Evolutionary conservation across 768 basidiomycete species (phyloP), one percentile per base, ranked within the genome.

Genomic region (Lactarius indigo): DNA sequence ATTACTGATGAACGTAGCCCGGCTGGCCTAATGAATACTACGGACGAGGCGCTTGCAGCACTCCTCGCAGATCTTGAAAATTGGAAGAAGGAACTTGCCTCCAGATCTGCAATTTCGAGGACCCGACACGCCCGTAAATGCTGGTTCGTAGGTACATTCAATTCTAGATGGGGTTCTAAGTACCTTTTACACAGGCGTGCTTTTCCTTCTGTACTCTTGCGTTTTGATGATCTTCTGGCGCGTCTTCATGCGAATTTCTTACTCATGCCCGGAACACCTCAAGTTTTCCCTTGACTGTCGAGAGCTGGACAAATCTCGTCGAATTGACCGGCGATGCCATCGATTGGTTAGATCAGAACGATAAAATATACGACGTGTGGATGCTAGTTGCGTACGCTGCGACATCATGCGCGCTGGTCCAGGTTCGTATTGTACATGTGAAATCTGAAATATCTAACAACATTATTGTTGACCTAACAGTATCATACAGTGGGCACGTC

Each of bases 201-300:
- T 99, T 28, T 95, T 97, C 76, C 77, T 98, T 61, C 82, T 94
- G 47, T 95, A 92, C 75, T 85, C 91, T 35, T 94, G 92, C 73
- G 88, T 98, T 54, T 89, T 88, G 71, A 97, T 98, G 87, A 91
- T 98, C 76, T 96, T 97, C 78, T 97, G 94, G 88, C 90, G 96
- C 59, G 94, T 97, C 37, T 98, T 98, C 80, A 96, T 98, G 93
- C 87, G 96, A 60, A 94, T 98, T 77, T 94, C 92, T 65, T 98
- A 97, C 79, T 84, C 87, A 23, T 91, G 92, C 74, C 95, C 96
- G 10, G 85, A 85, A 13, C 94, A 97, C 73, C 84, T 96, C 73
- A 95, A 91, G 74, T 94, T 96, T 72, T 83, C 85, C 44, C 78
- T 96, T 96, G 69, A 91, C 88, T 2, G 83, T 94, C 31, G 88